These are phyloP conservation scores for Paralagenidium karlingii DNA, from an alignment of 352 stramenopile genomes.

Conservation along the genomic window DNA sequence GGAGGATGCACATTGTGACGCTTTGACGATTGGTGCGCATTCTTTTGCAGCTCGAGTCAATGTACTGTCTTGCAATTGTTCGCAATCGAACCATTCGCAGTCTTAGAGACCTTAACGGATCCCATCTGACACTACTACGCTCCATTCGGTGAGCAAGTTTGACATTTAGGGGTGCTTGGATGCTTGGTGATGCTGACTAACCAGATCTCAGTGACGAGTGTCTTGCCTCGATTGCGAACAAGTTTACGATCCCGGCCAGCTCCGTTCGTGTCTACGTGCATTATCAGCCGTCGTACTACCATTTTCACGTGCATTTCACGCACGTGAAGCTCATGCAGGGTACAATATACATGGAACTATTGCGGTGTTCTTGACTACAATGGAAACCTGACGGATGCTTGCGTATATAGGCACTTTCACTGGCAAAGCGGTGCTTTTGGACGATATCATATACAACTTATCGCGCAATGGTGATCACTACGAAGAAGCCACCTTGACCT, in stretches of 20 bases:
- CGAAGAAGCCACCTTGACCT: slow-evolving; percentile 56
- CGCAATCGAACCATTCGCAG: slow-evolving; percentile 60
- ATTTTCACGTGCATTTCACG: slow-evolving; percentile 80
- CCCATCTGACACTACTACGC: slow-evolving; percentile 46
- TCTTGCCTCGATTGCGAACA: slow-evolving; percentile 25
- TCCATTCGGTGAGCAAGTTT: slow-evolving; percentile 46
- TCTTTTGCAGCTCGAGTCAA: slow-evolving; percentile 41
- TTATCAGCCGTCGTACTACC: slow-evolving; percentile 84
- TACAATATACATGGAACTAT: slow-evolving; percentile 5
- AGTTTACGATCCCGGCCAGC: slow-evolving; percentile 40
- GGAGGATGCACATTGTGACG: neutral
- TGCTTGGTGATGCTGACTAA: slow-evolving; percentile 1
- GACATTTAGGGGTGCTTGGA: neutral
- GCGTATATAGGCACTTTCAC: slow-evolving; percentile 33
- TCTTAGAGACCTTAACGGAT: slow-evolving; percentile 50
- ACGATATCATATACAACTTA: slow-evolving; percentile 79
- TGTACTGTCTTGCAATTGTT: slow-evolving; percentile 76
- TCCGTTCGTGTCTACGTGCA: slow-evolving; percentile 75
- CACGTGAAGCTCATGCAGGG: slow-evolving; percentile 75
- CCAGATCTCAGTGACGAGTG: slow-evolving; percentile 30
- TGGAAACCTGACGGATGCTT: no score
- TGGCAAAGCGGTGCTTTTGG: slow-evolving; percentile 71
- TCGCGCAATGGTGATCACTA: slow-evolving; percentile 50
- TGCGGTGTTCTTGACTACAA: neutral
- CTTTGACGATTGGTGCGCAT: no score